Conservation (phyloP, 495 filamentous ascomycete species). For the Trichoderma virens region DNA sequence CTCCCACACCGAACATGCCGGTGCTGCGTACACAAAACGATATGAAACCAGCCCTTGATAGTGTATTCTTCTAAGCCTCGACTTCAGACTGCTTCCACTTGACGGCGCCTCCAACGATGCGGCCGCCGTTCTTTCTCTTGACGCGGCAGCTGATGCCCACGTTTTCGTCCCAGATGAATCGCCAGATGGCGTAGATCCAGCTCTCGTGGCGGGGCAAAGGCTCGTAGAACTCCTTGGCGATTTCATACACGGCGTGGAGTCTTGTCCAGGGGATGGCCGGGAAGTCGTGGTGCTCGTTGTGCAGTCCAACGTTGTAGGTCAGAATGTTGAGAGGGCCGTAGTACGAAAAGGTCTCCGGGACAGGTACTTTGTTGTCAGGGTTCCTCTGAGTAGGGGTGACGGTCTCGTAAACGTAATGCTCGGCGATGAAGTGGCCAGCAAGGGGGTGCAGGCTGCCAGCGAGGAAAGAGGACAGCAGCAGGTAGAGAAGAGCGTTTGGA, state of each 20-base stretch:
- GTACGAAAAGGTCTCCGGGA: conserved; percentile 96
- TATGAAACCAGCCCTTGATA: not conserved
- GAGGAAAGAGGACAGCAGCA: conserved; percentile 81
- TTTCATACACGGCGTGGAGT: conserved; percentile 61
- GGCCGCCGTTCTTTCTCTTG: conserved; percentile 76
- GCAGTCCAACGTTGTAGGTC: conserved; percentile 93
- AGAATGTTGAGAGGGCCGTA: conserved; percentile 89
- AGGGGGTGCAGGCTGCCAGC: conserved; percentile 91
- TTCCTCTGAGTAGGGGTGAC: conserved; percentile 49
- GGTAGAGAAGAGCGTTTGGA: conserved; percentile 60
- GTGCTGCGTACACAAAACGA: not conserved
- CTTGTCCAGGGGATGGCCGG: conserved; percentile 92
- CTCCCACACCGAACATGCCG: not conserved
- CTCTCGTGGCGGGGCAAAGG: conserved; percentile 79
- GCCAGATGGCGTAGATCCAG: conserved; percentile 91
- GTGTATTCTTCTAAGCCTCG: not conserved
- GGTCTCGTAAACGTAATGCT: conserved; percentile 95
- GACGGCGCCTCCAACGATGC: conserved; percentile 44
- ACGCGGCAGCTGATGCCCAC: conserved; percentile 88
- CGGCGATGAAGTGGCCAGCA: conserved; percentile 96
- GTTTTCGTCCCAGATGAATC: conserved; percentile 82
- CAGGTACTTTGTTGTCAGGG: conserved; percentile 49
- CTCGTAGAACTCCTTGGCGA: conserved; percentile 90
- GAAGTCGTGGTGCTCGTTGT: conserved; percentile 99
- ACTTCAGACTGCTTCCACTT: conserved; percentile 50